phyloP scores from a whole-genome alignment of 768 basidiomycete species.

The Podaxis sp. region DNA sequence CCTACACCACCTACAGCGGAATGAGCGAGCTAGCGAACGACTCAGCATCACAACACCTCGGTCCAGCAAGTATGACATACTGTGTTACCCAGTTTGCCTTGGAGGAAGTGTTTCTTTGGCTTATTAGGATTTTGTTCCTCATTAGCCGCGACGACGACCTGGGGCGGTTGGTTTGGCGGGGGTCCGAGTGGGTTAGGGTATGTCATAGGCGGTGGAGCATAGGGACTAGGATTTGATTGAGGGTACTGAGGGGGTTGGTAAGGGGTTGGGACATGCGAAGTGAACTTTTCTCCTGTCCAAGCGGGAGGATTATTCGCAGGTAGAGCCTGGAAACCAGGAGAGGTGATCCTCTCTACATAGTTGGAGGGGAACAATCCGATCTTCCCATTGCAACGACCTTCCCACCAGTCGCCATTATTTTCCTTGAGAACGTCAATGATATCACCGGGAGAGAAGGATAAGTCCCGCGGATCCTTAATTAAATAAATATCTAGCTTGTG shows the following conservation, averaged over 20 bases:
- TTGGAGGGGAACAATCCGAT: conserved; percentile 76
- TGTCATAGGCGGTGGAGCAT: conserved; percentile 25
- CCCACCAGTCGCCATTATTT: conserved; percentile 86
- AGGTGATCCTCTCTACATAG: conserved; percentile 57
- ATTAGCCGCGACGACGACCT: conserved; percentile 20
- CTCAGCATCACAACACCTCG: conserved; percentile 3
- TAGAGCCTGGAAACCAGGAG: conserved; percentile 17
- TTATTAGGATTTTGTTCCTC: conserved; percentile 26
- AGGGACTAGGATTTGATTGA: conserved; percentile 13
- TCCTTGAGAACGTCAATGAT: conserved; percentile 71
- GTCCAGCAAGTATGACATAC: conserved; percentile 26
- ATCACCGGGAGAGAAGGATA: conserved; percentile 73
- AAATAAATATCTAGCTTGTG: conserved; percentile 2
- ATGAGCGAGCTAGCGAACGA: conserved; percentile 39
- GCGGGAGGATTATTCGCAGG: conserved; percentile 14
- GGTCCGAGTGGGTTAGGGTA: conserved; percentile 17
- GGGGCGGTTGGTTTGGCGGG: conserved; percentile 12
- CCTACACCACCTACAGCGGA: conserved; percentile 67
- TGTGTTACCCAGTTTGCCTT: conserved; percentile 48
- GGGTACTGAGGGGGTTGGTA: conserved; percentile 16
- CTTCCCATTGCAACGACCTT: conserved; percentile 57
- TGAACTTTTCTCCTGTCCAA: conserved; percentile 9
- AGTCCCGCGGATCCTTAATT: conserved; percentile 64
- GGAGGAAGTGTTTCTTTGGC: conserved; percentile 54
- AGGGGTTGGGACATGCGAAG: conserved; percentile 1